A percentile compares a stretch with the other conserved stretches of the same genome.
These are phyloP conservation scores for Hamamelis virginiana DNA, from an alignment of 164 flowering plant genomes.

Conservation along the genomic window DNA sequence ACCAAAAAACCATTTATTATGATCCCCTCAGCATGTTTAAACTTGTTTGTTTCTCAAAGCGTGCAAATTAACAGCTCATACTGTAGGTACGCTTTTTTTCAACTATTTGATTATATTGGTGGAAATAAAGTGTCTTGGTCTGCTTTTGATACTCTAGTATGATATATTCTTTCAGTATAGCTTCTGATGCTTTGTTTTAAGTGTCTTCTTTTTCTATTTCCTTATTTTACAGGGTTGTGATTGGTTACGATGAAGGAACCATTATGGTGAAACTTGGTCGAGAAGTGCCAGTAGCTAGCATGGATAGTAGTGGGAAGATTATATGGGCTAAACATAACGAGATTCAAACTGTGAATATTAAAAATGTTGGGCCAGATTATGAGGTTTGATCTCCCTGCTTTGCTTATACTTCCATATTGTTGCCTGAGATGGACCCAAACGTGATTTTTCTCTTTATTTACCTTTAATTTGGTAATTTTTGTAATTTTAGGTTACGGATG, in stretches of 20 bases:
- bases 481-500: slow-evolving; percentile 76
- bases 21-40: background rate
- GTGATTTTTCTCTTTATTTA: background rate
- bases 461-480: background rate
- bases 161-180: background rate
- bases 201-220: no score
- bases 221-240: slow-evolving; percentile 59
- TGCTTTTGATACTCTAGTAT: background rate
- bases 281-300: slow-evolving; percentile 95
- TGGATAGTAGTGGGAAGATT: slow-evolving; percentile 96
- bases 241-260: slow-evolving; percentile 97
- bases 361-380: slow-evolving; percentile 87
- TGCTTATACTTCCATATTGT: background rate
- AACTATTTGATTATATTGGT: no score
- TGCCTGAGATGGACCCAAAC: background rate
- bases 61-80: background rate
- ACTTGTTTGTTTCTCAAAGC: background rate
- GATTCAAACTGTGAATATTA: slow-evolving; percentile 92
- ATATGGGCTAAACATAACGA: slow-evolving; percentile 99
- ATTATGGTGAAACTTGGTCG: slow-evolving; percentile 93
- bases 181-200: background rate
- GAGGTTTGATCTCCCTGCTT: slow-evolving; percentile 52
- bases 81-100: no score
- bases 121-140: no score
- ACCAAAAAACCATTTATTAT: no score